phyloP scores from a whole-genome alignment of 2,329 filamentous ascomycete genomes.

The Trichoderma breve region DNA sequence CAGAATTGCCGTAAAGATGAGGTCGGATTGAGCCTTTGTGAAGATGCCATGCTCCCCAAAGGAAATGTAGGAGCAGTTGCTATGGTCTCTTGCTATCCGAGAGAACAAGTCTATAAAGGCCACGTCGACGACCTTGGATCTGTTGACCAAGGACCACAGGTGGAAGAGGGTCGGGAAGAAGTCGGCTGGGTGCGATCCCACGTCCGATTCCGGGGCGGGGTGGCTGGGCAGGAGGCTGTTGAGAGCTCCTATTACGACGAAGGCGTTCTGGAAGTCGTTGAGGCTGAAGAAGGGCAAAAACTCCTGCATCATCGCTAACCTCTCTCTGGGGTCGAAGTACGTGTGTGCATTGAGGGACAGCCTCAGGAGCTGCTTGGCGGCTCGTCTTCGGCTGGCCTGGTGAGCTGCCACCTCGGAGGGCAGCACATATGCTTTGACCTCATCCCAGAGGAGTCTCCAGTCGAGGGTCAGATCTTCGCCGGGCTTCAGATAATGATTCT shows the following conservation, averaged over 20 bases:
- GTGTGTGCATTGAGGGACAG: conserved; percentile 85
- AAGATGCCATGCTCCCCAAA: conserved; percentile 90
- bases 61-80: conserved; percentile 70
- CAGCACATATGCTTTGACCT: conserved; percentile 85
- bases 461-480: conserved; percentile 87
- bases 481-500: conserved; percentile 92
- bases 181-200: conserved; percentile 79
- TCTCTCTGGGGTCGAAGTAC: conserved; percentile 87
- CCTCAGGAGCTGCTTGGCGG: conserved; percentile 71
- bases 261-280: conserved; percentile 87
- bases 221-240: conserved; percentile 86
- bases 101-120: conserved; percentile 89
- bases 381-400: conserved; percentile 54
- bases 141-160: conserved; percentile 87
- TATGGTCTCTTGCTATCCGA: conserved; percentile 77
- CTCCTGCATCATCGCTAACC: conserved; percentile 77
- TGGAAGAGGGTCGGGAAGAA: conserved; percentile 95
- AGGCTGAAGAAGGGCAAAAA: conserved; percentile 87
- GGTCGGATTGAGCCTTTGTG: conserved; percentile 83
- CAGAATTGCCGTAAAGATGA: conserved; percentile 89
- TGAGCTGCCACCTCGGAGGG: conserved; percentile 75
- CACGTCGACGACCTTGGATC: conserved; percentile 83
- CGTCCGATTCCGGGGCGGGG: conserved; percentile 67
- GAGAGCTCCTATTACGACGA: conserved; percentile 84
- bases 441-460: conserved; percentile 90